phyloP scores from a whole-genome alignment of 1,139 yeast species.

The Geotrichum histeridarum region DNA sequence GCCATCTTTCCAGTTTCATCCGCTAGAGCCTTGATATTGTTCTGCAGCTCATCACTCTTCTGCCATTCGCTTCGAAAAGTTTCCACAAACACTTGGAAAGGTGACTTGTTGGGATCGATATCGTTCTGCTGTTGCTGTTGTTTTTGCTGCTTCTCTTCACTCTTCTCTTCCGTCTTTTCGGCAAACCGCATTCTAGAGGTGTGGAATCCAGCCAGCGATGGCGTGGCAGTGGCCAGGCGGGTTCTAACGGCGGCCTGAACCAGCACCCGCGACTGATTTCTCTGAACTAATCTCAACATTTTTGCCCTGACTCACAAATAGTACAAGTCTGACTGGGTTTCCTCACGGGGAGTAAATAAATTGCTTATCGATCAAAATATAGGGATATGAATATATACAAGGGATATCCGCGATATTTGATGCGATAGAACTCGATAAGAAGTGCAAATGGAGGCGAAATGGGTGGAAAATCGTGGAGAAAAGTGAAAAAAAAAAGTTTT shows the following conservation, averaged over 20 bases:
- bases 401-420: constrained; percentile 4
- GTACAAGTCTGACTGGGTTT: neutral
- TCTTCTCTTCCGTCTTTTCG: constrained; percentile 6
- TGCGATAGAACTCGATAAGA: neutral
- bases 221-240: constrained; percentile 4
- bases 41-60: constrained; percentile 83
- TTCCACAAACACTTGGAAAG: constrained; percentile 86
- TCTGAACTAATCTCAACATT: constrained; percentile 17
- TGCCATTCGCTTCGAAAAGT: constrained; percentile 89
- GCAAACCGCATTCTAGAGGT: constrained; percentile 4
- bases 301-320: neutral
- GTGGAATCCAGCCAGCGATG: constrained; percentile 14
- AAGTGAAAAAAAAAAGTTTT: neutral
- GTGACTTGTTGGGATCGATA: constrained; percentile 49
- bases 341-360: neutral
- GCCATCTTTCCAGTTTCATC: constrained; percentile 95
- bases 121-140: constrained; percentile 18
- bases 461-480: constrained; percentile 2
- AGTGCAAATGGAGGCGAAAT: neutral
- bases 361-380: neutral
- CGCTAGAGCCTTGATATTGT: constrained; percentile 87
- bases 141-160: constrained; percentile 12
- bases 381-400: constrained; percentile 6
- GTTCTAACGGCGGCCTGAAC: constrained; percentile 13
- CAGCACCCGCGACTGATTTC: constrained; percentile 7